A percentile compares a stretch with the other conserved stretches of the same genome.
phyloP scores from a whole-genome alignment of 2,329 filamentous ascomycete genomes.

The Aureobasidium zeae region DNA sequence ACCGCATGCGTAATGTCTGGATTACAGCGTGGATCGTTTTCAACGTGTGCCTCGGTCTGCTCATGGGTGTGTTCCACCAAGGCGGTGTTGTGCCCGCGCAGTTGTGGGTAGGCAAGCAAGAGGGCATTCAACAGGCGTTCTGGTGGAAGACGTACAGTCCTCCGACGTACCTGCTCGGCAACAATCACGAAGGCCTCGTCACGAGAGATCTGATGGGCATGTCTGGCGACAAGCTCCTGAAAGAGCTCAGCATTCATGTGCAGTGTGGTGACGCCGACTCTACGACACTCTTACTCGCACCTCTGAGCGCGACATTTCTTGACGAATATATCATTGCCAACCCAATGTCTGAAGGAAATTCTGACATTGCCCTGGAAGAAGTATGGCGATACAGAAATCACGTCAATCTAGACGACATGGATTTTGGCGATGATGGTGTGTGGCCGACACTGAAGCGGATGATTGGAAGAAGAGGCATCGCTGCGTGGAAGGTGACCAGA shows the following conservation, averaged over 20 bases:
- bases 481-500: conserved; percentile 35
- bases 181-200: conserved; percentile 60
- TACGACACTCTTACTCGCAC: conserved; percentile 52
- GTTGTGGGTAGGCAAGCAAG: conserved; percentile 61
- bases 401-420: conserved; percentile 70
- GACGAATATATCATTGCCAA: conserved; percentile 40
- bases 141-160: conserved; percentile 88
- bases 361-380: conserved; percentile 52
- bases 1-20: conserved; percentile 43
- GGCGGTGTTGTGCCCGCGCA: conserved; percentile 69
- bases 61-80: conserved; percentile 79
- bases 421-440: conserved; percentile 68
- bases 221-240: conserved; percentile 50
- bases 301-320: conserved; percentile 60
- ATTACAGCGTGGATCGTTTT: conserved; percentile 57
- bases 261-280: conserved; percentile 48
- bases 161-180: conserved; percentile 69
- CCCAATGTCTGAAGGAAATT: background rate
- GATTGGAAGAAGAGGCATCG: conserved; percentile 36
- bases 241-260: conserved; percentile 49
- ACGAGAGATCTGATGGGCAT: conserved; percentile 69
- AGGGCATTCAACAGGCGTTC: conserved; percentile 56
- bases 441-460: conserved; percentile 62
- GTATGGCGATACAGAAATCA: conserved; percentile 61
- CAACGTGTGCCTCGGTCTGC: conserved; percentile 55